These are phyloP conservation scores for Chrysanthemum lavandulifolium DNA, from an alignment of 129 eudicot species.

Conservation along the genomic window DNA sequence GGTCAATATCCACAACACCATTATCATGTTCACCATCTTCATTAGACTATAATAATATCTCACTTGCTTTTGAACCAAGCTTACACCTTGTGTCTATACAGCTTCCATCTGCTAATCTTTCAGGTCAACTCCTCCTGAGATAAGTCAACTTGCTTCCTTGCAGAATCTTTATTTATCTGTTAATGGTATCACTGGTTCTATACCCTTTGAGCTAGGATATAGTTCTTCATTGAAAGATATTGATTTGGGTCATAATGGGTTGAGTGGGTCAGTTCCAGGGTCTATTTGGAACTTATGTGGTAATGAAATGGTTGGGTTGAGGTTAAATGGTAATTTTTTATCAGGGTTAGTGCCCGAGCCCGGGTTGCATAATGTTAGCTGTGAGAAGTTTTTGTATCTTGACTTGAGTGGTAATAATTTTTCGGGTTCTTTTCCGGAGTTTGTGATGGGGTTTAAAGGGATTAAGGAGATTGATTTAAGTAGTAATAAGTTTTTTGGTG, in stretches of 20 bases:
- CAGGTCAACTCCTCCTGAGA: constrained; percentile 77
- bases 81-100: constrained; percentile 69
- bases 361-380: constrained; percentile 70
- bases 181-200: constrained; percentile 56
- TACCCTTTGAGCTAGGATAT: constrained; percentile 90
- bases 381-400: constrained; percentile 50
- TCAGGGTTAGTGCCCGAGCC: constrained; percentile 79
- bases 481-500: constrained; percentile 58
- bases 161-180: constrained; percentile 63
- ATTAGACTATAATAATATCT: constrained; percentile 66
- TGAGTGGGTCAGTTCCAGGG: constrained; percentile 65
- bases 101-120: constrained; percentile 87
- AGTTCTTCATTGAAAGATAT: constrained; percentile 65
- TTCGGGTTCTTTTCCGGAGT: constrained; percentile 66
- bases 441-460: constrained; percentile 51
- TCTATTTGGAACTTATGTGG: constrained; percentile 93
- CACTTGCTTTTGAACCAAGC: constrained; percentile 50
- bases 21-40: constrained; percentile 52
- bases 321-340: constrained; percentile 65
- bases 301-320: constrained; percentile 45
- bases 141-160: constrained; percentile 58
- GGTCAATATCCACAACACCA: constrained; percentile 39
- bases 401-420: constrained; percentile 73
- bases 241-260: constrained; percentile 75
- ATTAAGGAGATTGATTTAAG: constrained; percentile 73